Evolutionary conservation across 2,329 filamentous ascomycete genomes (phyloP).

Genomic region (Aspergillus udagawae): DNA sequence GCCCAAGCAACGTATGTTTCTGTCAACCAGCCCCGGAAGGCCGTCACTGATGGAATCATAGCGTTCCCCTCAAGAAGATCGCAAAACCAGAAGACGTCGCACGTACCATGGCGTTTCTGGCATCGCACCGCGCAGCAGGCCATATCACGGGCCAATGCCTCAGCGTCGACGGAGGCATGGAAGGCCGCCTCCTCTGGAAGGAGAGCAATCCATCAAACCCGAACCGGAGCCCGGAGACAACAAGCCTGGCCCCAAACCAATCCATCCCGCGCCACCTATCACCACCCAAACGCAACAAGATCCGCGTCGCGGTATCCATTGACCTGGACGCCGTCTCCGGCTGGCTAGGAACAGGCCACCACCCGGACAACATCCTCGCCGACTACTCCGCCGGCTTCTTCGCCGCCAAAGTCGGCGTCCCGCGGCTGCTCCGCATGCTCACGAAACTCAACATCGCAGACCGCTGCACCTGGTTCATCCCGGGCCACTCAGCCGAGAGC

Average conservation of each 20-base stretch:
- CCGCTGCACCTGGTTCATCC: constrained; percentile 58
- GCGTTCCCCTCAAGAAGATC: constrained; percentile 45
- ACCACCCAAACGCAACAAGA: constrained; percentile 15
- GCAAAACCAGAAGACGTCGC: constrained; percentile 49
- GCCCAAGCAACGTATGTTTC: constrained; percentile 42
- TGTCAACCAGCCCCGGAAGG: neutral
- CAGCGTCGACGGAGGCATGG: constrained; percentile 50
- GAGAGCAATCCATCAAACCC: constrained; percentile 33
- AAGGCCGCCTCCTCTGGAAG: constrained; percentile 48
- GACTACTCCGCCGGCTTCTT: constrained; percentile 57
- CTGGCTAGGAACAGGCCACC: constrained; percentile 53
- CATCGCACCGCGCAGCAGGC: constrained; percentile 49
- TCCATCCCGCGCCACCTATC: constrained; percentile 12
- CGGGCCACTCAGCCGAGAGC: constrained; percentile 56
- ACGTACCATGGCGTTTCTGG: constrained; percentile 47
- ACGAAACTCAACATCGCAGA: constrained; percentile 49
- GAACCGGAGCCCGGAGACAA: no score
- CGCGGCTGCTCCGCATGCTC: constrained; percentile 53
- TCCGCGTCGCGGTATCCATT: constrained; percentile 34
- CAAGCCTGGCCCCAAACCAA: no score
- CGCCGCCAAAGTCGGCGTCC: constrained; percentile 54
- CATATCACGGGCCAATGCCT: constrained; percentile 54
- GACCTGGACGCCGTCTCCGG: constrained; percentile 60
- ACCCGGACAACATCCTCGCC: constrained; percentile 51
- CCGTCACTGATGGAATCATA: constrained; percentile 1